These are phyloP conservation scores for Chlamydomonas incerta DNA, from an alignment of 139 green algal species.

Conservation along the genomic window DNA sequence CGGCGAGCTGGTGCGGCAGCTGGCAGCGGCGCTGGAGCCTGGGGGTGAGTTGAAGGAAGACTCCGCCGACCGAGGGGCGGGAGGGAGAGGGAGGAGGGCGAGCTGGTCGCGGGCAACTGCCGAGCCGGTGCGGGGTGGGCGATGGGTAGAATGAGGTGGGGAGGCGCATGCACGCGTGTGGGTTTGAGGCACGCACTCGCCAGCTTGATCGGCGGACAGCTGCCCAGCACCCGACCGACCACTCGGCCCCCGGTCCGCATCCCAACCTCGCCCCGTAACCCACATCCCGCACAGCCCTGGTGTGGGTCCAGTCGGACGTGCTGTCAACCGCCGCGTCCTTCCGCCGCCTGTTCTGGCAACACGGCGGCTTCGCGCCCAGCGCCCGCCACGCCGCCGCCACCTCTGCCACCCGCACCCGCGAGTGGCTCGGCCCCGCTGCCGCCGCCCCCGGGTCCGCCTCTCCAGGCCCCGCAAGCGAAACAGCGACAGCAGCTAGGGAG, in stretches of 20 bases:
- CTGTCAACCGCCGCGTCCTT: background rate
- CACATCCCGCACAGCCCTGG: background rate
- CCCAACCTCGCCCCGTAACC: no score
- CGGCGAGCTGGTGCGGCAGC: background rate
- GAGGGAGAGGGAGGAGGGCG: background rate
- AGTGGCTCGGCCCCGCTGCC: background rate
- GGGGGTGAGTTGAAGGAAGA: background rate
- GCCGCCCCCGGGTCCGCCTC: no score
- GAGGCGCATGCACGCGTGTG: no score
- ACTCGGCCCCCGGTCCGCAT: no score
- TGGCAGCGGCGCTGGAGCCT: slow-evolving; percentile 8
- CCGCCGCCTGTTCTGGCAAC: background rate
- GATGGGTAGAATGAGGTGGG: no score
- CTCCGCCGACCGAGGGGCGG: no score
- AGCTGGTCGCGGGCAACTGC: background rate
- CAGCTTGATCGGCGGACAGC: no score
- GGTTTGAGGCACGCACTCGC: no score
- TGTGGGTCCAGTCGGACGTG: slow-evolving; percentile 37
- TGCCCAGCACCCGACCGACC: no score
- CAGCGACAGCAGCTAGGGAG: no score
- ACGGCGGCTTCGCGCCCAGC: slow-evolving; percentile 26
- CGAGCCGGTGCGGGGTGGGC: no score
- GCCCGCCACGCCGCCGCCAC: slow-evolving; percentile 18
- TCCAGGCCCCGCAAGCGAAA: no score
- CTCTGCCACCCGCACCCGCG: background rate